phyloP scores from a whole-genome alignment of 768 basidiomycete species.

The Mycena galopus region DNA sequence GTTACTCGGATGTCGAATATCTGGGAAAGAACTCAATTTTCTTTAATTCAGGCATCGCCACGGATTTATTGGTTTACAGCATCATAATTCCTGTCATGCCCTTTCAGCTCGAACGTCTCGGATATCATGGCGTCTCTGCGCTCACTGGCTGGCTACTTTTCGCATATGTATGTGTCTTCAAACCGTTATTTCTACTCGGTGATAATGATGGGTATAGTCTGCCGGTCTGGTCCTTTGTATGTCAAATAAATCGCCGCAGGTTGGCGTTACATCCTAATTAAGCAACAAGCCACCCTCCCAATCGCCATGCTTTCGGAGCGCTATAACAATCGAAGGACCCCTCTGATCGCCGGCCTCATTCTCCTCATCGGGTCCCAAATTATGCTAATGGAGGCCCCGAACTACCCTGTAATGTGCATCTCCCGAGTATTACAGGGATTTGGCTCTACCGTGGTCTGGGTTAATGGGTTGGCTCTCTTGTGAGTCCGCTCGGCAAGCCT shows the following conservation, averaged over 20 bases:
- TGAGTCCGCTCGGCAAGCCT: conserved; percentile 40
- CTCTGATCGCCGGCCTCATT: conserved; percentile 64
- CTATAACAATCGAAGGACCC: conserved; percentile 59
- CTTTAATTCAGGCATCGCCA: no score
- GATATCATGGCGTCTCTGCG: conserved; percentile 59
- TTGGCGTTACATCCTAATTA: background rate
- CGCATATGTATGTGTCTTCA: no score
- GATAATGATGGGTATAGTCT: conserved; percentile 53
- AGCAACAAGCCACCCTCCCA: conserved; percentile 66
- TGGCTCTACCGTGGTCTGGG: conserved; percentile 73
- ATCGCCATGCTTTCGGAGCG: conserved; percentile 69
- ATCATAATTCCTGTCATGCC: conserved; percentile 74
- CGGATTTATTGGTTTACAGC: no score
- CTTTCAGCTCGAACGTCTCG: conserved; percentile 67
- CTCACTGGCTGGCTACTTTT: no score
- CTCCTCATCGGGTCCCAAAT: conserved; percentile 67
- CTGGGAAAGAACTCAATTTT: background rate
- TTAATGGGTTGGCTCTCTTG: conserved; percentile 72
- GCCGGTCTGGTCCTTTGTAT: conserved; percentile 67
- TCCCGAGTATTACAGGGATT: conserved; percentile 71
- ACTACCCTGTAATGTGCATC: conserved; percentile 67
- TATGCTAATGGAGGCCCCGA: conserved; percentile 73
- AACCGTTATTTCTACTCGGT: background rate
- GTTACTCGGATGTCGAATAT: background rate
- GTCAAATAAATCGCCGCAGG: conserved; percentile 30